Evolutionary conservation across 805 yeast genomes (phyloP), one percentile per base, ranked within the genome.

Genomic region (Pichia nakasei): DNA sequence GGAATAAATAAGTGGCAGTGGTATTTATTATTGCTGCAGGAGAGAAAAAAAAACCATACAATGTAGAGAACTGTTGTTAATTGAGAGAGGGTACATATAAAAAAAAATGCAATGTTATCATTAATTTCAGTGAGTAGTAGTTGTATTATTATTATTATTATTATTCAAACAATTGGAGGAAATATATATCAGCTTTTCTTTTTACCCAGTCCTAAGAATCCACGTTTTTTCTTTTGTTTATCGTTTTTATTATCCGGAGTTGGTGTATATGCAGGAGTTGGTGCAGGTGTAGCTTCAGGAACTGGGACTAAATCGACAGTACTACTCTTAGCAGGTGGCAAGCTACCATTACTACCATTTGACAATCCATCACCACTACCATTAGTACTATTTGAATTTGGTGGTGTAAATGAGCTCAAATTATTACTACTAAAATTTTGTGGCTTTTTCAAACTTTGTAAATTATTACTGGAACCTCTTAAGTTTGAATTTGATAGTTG

Each of bases 171-270:
- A 11, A 9, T 24, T 24, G 27, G 13, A 9, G 12, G 9, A 9
- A 5, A 32, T 6, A 24, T 35, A 18, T 11, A 9, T 22, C 9
- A 24, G 24, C 27, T 34, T 24, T 45, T 45, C 41, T 51, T 47
- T 49, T 67, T 78, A 78, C 72, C 77, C 78, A 43, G 29, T 58
- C 82, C 75, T 42, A 95, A 85, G 58, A 89, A 87, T 38, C 86
- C 66, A 61, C 72, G 68, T 62, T 67, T 56, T 47, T 50, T 51
- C 45, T 51, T 52, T 35, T 47, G 45, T 6, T 27, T 33, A 31
- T 60, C 62, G 57, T 70, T 66, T 22, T 38, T 33, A 34, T 59
- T 62, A 57, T 70, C 67, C 21, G 37, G 51, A 9, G 48, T 49
- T 47, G 67, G 49, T 60, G 82, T 77, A 64, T 82, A 81, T 45